phyloP scores from a whole-genome alignment of 2,329 filamentous ascomycete genomes.

The Pseudophaeomoniella oleicola region DNA sequence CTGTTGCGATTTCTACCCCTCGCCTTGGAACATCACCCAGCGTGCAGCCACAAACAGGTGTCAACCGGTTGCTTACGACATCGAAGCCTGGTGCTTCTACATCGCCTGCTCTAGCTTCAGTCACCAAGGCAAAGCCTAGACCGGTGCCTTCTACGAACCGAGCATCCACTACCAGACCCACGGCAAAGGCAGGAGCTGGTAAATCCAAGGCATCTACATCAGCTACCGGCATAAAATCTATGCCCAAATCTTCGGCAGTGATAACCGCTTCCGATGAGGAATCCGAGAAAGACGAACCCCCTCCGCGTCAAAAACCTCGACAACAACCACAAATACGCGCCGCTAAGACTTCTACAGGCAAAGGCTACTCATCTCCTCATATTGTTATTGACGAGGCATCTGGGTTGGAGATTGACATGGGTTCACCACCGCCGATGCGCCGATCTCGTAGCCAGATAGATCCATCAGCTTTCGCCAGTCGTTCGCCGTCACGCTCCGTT shows the following conservation, averaged over 20 bases:
- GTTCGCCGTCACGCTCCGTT: slow-evolving; percentile 10
- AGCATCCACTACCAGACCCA: neutral
- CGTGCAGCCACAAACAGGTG: neutral
- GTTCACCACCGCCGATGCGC: slow-evolving; percentile 26
- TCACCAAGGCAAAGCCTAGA: slow-evolving; percentile 9
- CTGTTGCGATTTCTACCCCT: neutral
- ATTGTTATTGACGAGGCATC: slow-evolving; percentile 27
- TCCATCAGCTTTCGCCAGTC: slow-evolving; percentile 7
- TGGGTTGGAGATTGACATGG: slow-evolving; percentile 33
- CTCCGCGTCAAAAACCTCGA: neutral
- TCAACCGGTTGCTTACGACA: slow-evolving; percentile 11
- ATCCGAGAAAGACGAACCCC: no score
- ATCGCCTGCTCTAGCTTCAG: slow-evolving; percentile 10
- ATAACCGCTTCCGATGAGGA: slow-evolving; percentile 3
- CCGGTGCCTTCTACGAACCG: slow-evolving; percentile 5
- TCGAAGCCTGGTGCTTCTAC: slow-evolving; percentile 17
- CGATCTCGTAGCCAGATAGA: slow-evolving; percentile 4
- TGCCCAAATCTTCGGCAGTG: slow-evolving; percentile 13
- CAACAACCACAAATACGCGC: neutral
- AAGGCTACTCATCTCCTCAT: slow-evolving; percentile 18
- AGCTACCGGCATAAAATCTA: slow-evolving; percentile 6
- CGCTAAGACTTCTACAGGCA: neutral
- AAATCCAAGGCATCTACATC: neutral
- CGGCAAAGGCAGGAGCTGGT: neutral
- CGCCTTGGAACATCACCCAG: neutral